Conservation (phyloP, 495 filamentous ascomycete genomes). For the Aspergillus bertholletiae region DNA sequence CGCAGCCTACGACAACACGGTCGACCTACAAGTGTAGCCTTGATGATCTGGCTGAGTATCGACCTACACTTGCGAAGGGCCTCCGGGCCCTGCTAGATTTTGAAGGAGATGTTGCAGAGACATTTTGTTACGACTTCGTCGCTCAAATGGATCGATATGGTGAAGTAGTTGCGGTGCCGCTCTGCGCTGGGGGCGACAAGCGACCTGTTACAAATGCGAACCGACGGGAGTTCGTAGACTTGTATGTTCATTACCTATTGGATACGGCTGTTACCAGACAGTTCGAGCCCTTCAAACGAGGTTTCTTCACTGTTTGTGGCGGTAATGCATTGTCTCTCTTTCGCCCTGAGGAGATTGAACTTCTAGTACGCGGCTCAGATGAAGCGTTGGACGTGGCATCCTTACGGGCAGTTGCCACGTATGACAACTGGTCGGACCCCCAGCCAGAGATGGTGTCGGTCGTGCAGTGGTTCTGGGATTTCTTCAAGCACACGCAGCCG, state of each 20-base stretch:
- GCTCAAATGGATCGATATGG: slow-evolving; percentile 78
- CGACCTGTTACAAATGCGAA: slow-evolving; percentile 82
- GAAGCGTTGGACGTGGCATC: slow-evolving; percentile 75
- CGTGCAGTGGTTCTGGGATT: slow-evolving; percentile 86
- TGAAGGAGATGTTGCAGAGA: slow-evolving; percentile 79
- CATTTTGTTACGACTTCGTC: slow-evolving; percentile 83
- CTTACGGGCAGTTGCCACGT: slow-evolving; percentile 73
- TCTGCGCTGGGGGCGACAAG: slow-evolving; percentile 72
- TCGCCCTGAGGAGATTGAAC: slow-evolving; percentile 90
- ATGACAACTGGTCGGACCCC: slow-evolving; percentile 68
- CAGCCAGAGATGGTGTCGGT: slow-evolving; percentile 57
- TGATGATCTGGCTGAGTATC: slow-evolving; percentile 82
- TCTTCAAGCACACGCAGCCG: slow-evolving; percentile 63
- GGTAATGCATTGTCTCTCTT: slow-evolving; percentile 89
- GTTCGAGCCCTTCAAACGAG: slow-evolving; percentile 93
- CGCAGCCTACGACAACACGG: slow-evolving; percentile 52
- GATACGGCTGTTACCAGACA: slow-evolving; percentile 77
- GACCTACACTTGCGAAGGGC: slow-evolving; percentile 72
- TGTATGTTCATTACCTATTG: slow-evolving; percentile 78
- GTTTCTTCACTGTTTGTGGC: slow-evolving; percentile 90
- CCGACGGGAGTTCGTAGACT: slow-evolving; percentile 81
- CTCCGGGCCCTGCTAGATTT: slow-evolving; percentile 75
- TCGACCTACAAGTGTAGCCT: slow-evolving; percentile 68
- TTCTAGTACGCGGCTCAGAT: slow-evolving; percentile 85
- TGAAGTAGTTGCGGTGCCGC: slow-evolving; percentile 56